Conservation (phyloP, 345 rosid species). For the Clarkia xantiana region DNA sequence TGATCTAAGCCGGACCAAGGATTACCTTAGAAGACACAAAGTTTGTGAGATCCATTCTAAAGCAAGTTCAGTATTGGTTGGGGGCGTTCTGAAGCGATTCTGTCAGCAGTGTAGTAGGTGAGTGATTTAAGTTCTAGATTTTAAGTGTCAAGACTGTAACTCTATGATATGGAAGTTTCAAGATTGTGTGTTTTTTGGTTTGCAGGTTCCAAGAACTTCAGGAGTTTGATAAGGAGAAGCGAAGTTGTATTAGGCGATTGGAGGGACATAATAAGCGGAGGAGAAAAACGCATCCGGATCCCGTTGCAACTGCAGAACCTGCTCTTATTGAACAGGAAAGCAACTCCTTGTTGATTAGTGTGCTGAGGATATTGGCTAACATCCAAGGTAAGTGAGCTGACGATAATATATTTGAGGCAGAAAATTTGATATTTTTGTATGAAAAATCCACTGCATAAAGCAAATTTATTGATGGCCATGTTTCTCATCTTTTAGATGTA, state of each 20-base stretch:
- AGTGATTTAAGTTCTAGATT: not conserved
- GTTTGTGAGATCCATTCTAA: conserved; percentile 66
- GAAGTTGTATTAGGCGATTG: conserved; percentile 71
- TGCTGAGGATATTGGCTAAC: conserved; percentile 45
- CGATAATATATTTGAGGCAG: not conserved
- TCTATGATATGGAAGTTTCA: not conserved
- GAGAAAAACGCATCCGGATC: conserved; percentile 49
- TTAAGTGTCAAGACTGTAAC: not conserved
- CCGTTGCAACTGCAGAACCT: conserved; percentile 16
- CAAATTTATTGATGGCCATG: not conserved
- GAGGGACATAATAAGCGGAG: conserved; percentile 69
- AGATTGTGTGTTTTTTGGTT: conserved; percentile 7
- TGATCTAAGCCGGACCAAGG: conserved; percentile 58
- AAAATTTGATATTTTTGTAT: conserved; percentile 3
- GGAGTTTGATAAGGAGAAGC: conserved; percentile 74
- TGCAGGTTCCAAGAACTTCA: conserved; percentile 72
- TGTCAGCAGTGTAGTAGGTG: conserved; percentile 80
- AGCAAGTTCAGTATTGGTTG: conserved; percentile 45
- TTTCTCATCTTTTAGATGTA: too few species aligned
- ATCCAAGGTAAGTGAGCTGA: conserved; percentile 40
- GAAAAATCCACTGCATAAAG: not conserved
- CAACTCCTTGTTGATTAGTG: conserved; percentile 35
- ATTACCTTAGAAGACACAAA: conserved; percentile 58
- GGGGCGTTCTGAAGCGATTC: conserved; percentile 54
- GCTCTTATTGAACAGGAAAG: conserved; percentile 33